Evolutionary conservation across 2,329 filamentous ascomycete genomes (phyloP), one percentile per base, ranked within the genome.

Genomic region (Zasmidium citrigriseum): DNA sequence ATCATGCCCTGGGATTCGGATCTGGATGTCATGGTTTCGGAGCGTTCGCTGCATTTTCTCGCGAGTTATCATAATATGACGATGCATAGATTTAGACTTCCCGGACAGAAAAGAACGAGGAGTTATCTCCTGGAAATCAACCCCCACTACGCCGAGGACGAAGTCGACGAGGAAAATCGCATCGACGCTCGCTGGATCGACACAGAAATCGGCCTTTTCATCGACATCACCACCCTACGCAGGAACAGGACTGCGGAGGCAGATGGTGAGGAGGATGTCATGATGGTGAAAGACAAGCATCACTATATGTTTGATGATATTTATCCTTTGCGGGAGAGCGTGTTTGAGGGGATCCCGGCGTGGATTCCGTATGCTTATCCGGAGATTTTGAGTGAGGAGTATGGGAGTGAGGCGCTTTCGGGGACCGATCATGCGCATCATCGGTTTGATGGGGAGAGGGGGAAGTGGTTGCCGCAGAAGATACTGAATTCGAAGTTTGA

Each of bases 141-240:
- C 59, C 83, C 84, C 10, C 73, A 84, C 63, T 85, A 79, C 64
- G 77, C 80, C 57, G 72, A 75, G 21, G 75, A 73, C 1, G 76
- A 71, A 0, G 53, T 71, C 4, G 84, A 86, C 63, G 70, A 55
- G 12, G 64, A 78, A 50, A 87, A 87, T 60, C 76, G 81, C 27
- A 86, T 87, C 54, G 84, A 87, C 66, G 83, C 80, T 10, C 76
- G 84, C 21, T 87, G 83, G 83, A 84, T 86, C 60, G 84, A 86
- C 65, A 84, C 76, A 20, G 73, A 78, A 0, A 85, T 80, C 0
- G 84, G 84, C 0, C 70, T 86, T 0, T 87, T 85, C 64, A 85
- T 87, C 64, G 84, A 87, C 67, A 84, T 87, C 59, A 86, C 84
- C 0, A 80, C 82, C 4, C 74, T 86, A 4, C 76, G 83, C 52